Evolutionary conservation across 1,284 basidiomycete species (phyloP).

Genomic region (Mycena citricolor): DNA sequence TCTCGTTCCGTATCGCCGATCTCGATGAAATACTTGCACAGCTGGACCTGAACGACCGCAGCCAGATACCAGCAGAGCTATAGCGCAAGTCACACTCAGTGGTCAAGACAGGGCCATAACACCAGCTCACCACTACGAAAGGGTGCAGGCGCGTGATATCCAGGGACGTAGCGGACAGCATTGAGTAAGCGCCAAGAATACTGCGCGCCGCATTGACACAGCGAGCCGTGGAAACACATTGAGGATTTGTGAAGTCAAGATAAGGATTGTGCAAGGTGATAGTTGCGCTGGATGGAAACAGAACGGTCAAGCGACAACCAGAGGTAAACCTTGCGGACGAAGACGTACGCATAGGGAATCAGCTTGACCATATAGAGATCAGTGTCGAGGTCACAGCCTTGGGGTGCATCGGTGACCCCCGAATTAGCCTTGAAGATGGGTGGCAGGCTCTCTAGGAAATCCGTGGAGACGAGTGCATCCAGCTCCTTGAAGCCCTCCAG

Average conservation of each 20-base stretch:
- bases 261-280: conserved; percentile 83
- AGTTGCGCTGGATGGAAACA: conserved; percentile 67
- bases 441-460: conserved; percentile 71
- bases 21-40: conserved; percentile 82
- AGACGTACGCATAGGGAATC: conserved; percentile 75
- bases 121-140: conserved; percentile 64
- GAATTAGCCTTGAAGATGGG: conserved; percentile 60
- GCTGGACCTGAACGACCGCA: conserved; percentile 78
- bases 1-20: conserved; percentile 67
- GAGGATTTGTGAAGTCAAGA: conserved; percentile 66
- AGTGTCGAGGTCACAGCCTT: conserved; percentile 63
- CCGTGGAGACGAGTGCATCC: conserved; percentile 61
- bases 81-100: conserved; percentile 22
- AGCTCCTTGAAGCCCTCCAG: conserved; percentile 64
- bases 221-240: conserved; percentile 62
- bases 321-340: conserved; percentile 5
- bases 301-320: conserved; percentile 10
- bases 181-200: conserved; percentile 72
- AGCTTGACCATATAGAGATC: conserved; percentile 83
- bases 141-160: conserved; percentile 78
- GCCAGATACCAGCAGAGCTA: conserved; percentile 90
- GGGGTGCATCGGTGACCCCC: conserved; percentile 55
- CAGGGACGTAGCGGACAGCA: conserved; percentile 71
- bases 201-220: conserved; percentile 71
- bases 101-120: conserved; percentile 1